Evolutionary conservation across 2,329 filamentous ascomycete genomes (phyloP).

Genomic region (Trichoderma sp.): DNA sequence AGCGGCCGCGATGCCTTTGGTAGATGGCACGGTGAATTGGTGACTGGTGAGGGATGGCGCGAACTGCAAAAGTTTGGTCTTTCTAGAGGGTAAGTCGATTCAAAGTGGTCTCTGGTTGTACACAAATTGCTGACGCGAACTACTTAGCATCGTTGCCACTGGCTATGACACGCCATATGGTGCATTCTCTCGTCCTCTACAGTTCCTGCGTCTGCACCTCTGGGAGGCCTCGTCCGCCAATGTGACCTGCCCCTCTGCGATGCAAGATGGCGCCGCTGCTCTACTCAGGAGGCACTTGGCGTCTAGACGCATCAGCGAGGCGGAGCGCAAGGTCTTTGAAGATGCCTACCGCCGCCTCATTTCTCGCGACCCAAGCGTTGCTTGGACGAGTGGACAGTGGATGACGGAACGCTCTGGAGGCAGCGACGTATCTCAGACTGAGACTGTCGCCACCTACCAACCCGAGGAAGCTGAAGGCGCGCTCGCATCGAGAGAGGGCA

Average conservation of each 20-base stretch:
- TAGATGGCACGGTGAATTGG: slow-evolving; percentile 53
- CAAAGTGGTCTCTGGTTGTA: background rate
- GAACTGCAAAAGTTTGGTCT: slow-evolving; percentile 58
- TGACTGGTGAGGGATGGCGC: slow-evolving; percentile 66
- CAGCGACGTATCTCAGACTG: slow-evolving; percentile 65
- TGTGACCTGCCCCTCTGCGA: slow-evolving; percentile 63
- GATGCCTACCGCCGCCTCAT: slow-evolving; percentile 53
- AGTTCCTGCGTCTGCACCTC: slow-evolving; percentile 57
- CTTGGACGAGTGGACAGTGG: slow-evolving; percentile 75
- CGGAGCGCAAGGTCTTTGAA: slow-evolving; percentile 44
- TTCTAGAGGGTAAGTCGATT: slow-evolving; percentile 44
- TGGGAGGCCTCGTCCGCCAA: slow-evolving; percentile 59
- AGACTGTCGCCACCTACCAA: slow-evolving; percentile 53
- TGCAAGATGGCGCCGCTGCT: slow-evolving; percentile 61
- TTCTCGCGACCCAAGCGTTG: slow-evolving; percentile 45
- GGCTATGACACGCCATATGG: slow-evolving; percentile 56
- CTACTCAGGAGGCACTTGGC: slow-evolving; percentile 47
- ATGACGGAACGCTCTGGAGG: slow-evolving; percentile 72
- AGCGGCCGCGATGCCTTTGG: slow-evolving; percentile 62
- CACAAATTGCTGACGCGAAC: background rate
- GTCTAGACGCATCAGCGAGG: slow-evolving; percentile 26
- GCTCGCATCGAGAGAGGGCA: slow-evolving; percentile 23
- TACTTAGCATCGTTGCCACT: slow-evolving; percentile 50
- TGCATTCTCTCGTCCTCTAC: slow-evolving; percentile 53
- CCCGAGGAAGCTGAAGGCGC: slow-evolving; percentile 20